A percentile compares a stretch with the other conserved stretches of the same genome.
These are phyloP conservation scores for Pestalotiopsis sp. DNA, from an alignment of 2,329 filamentous ascomycete species.

Conservation along the genomic window DNA sequence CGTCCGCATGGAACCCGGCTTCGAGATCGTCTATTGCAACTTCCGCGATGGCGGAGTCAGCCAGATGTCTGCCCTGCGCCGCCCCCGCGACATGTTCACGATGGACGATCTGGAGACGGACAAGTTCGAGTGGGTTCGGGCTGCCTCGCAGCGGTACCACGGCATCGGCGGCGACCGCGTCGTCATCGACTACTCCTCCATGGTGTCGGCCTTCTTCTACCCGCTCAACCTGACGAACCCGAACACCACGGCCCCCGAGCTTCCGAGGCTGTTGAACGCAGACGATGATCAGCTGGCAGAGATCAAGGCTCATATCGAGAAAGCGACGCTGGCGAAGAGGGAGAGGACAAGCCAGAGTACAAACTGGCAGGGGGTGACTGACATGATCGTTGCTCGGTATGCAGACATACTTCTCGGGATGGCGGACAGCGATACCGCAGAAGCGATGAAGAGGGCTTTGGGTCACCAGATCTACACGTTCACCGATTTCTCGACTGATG, in stretches of 20 bases:
- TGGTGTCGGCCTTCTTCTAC: slow-evolving; percentile 54
- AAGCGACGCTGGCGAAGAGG: slow-evolving; percentile 26
- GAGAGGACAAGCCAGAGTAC: slow-evolving; percentile 23
- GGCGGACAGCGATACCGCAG: slow-evolving; percentile 27
- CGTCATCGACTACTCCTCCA: slow-evolving; percentile 48
- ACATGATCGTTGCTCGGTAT: slow-evolving; percentile 67
- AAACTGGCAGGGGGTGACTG: slow-evolving; percentile 69
- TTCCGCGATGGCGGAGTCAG: slow-evolving; percentile 50
- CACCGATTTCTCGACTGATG: slow-evolving; percentile 40
- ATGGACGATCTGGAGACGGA: background rate
- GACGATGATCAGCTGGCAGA: slow-evolving; percentile 30
- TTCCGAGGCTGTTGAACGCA: slow-evolving; percentile 33
- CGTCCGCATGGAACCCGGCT: slow-evolving; percentile 66
- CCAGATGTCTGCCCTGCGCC: background rate
- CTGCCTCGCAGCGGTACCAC: slow-evolving; percentile 45
- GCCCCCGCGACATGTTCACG: background rate
- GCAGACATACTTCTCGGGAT: slow-evolving; percentile 52
- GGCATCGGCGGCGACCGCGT: slow-evolving; percentile 44
- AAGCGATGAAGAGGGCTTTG: slow-evolving; percentile 30
- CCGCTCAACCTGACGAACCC: slow-evolving; percentile 50
- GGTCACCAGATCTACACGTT: slow-evolving; percentile 42
- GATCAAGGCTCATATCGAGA: slow-evolving; percentile 44
- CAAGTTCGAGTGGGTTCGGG: slow-evolving; percentile 41
- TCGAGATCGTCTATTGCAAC: slow-evolving; percentile 70
- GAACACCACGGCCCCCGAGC: slow-evolving; percentile 30